Conservation (phyloP, 371 early-diverging fungal species). For the Fennellomyces sp. region DNA sequence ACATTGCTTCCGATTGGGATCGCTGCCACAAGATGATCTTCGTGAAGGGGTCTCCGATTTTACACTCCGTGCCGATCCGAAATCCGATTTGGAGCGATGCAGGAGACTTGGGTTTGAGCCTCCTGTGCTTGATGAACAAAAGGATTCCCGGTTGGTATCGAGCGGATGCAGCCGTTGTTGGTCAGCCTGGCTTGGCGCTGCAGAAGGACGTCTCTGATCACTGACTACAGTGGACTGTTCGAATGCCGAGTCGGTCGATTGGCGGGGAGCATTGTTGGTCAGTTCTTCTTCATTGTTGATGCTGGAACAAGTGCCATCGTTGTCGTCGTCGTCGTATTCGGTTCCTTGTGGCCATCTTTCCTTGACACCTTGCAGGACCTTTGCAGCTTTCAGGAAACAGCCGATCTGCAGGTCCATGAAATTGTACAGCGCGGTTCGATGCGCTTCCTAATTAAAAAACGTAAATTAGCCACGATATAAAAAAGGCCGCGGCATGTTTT, state of each 20-base stretch:
- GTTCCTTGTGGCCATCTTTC: conserved; percentile 10
- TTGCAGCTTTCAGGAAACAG: conserved; percentile 49
- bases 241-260: conserved; percentile 6
- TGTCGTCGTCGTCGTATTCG: conserved; percentile 3
- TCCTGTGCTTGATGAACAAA: not conserved
- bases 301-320: too few relatives aligned
- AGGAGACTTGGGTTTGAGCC: not conserved
- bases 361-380: conserved; percentile 30
- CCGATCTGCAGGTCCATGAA: conserved; percentile 59
- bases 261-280: too few relatives aligned
- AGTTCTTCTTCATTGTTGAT: too few relatives aligned
- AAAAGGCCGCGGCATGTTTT: too few relatives aligned
- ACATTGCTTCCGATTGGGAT: not conserved
- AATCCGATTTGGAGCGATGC: not conserved
- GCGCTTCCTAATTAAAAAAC: conserved; percentile 46
- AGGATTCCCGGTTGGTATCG: not conserved
- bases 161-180: not conserved
- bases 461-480: not conserved
- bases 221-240: conserved; percentile 7
- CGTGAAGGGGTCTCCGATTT: not conserved
- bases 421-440: conserved; percentile 49
- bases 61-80: not conserved
- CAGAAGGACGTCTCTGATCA: not conserved
- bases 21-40: not conserved
- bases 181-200: not conserved